Conservation (phyloP, 345 rosid genomes). For the Turnera subulata region DNA sequence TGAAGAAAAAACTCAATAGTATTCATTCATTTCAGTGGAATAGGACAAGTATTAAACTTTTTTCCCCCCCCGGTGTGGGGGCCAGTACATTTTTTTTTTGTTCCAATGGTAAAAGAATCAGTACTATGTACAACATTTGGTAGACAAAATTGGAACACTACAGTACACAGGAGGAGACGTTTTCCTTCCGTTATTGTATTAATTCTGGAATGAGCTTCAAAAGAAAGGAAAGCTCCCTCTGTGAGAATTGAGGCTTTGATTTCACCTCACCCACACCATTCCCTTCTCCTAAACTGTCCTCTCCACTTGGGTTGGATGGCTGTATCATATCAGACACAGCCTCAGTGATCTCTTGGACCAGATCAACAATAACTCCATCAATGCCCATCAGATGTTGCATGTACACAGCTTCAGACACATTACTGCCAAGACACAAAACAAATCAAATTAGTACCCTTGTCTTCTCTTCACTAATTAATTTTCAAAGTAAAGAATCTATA, state of each 20-base stretch:
- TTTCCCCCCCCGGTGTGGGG: too few relatives aligned
- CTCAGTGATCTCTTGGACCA: slow-evolving; percentile 72
- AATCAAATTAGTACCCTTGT: background rate
- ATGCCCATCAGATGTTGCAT: slow-evolving; percentile 92
- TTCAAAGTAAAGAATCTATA: too few relatives aligned
- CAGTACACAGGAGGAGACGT: too few relatives aligned
- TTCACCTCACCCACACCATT: slow-evolving; percentile 10
- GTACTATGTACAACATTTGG: too few relatives aligned
- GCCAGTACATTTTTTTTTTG: too few relatives aligned
- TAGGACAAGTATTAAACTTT: too few relatives aligned
- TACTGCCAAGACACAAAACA: slow-evolving; percentile 34
- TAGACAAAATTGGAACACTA: too few relatives aligned
- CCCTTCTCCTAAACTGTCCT: slow-evolving; percentile 8
- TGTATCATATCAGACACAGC: slow-evolving; percentile 54
- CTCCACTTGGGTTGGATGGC: slow-evolving; percentile 29
- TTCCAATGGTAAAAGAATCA: too few relatives aligned
- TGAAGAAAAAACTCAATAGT: too few relatives aligned
- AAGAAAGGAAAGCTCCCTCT: slow-evolving; percentile 73
- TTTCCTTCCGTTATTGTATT: slow-evolving; percentile 36
- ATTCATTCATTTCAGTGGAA: too few relatives aligned
- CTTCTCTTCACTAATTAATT: too few relatives aligned
- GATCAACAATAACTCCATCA: slow-evolving; percentile 85
- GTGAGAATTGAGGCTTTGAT: slow-evolving; percentile 61
- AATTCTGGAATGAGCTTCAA: slow-evolving; percentile 82
- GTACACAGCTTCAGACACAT: slow-evolving; percentile 79